Evolutionary conservation across 2,329 filamentous ascomycete species (phyloP).

Genomic region (Aspergillus neoniger): DNA sequence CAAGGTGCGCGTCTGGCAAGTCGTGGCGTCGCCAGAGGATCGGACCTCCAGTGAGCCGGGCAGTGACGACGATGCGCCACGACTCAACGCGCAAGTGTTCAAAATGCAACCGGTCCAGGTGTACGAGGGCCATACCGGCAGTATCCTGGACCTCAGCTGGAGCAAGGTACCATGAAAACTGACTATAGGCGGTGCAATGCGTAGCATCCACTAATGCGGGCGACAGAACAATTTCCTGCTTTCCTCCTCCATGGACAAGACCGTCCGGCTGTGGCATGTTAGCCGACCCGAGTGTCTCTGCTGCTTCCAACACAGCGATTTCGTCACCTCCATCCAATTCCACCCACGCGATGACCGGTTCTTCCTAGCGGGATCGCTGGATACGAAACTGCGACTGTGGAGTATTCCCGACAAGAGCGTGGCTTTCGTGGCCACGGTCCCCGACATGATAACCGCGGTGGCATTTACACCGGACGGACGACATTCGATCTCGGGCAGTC

Average conservation of each 20-base stretch:
- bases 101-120: constrained; percentile 74
- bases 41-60: constrained; percentile 72
- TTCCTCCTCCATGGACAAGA: constrained; percentile 97
- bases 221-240: constrained; percentile 84
- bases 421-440: constrained; percentile 73
- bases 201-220: not conserved
- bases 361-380: constrained; percentile 90
- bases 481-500: constrained; percentile 81
- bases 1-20: constrained; percentile 83
- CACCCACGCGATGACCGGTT: constrained; percentile 95
- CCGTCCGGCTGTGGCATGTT: constrained; percentile 90
- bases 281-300: constrained; percentile 83
- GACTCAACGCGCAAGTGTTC: constrained; percentile 88
- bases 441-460: constrained; percentile 91
- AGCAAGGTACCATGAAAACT: constrained; percentile 66
- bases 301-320: constrained; percentile 91
- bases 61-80: constrained; percentile 62
- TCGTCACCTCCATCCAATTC: constrained; percentile 92
- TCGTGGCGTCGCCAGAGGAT: constrained; percentile 80
- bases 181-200: not conserved
- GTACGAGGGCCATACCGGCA: constrained; percentile 79
- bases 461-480: constrained; percentile 91
- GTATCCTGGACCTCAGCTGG: constrained; percentile 91
- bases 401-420: constrained; percentile 96
- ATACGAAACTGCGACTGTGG: constrained; percentile 86